A percentile compares a stretch with the other conserved stretches of the same genome.
These are phyloP conservation scores for Trichoderma asperellum DNA, from an alignment of 2,329 filamentous ascomycete genomes.

Conservation along the genomic window DNA sequence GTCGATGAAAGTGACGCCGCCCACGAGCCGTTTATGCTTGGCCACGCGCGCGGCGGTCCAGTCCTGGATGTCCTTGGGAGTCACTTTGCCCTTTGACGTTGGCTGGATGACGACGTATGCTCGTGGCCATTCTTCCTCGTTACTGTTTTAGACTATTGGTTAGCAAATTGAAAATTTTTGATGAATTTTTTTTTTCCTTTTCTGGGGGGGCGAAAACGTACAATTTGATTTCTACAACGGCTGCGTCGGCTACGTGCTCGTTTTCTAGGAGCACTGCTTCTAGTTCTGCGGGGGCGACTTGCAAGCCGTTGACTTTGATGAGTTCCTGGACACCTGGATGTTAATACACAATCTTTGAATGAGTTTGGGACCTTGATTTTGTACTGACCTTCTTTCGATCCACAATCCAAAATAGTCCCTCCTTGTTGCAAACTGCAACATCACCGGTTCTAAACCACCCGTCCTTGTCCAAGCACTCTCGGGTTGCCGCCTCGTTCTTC, in stretches of 20 bases:
- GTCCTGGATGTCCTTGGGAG: slow-evolving; percentile 55
- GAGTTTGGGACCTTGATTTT: not conserved
- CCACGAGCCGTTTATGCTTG: slow-evolving; percentile 56
- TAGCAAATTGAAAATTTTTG: not conserved
- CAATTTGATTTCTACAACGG: slow-evolving; percentile 57
- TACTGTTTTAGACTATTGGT: slow-evolving; percentile 34
- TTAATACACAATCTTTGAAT: not conserved
- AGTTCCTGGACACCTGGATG: slow-evolving; percentile 49
- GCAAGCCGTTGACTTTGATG: slow-evolving; percentile 62
- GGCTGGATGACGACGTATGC: slow-evolving; percentile 57
- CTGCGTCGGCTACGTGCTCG: slow-evolving; percentile 57
- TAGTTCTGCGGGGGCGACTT: slow-evolving; percentile 64
- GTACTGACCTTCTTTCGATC: slow-evolving; percentile 52
- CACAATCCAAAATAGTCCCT: slow-evolving; percentile 51
- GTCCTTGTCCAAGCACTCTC: slow-evolving; percentile 52
- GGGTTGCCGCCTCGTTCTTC: slow-evolving; percentile 59
- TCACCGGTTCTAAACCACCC: slow-evolving; percentile 66
- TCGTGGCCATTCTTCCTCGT: slow-evolving; percentile 55
- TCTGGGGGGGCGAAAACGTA: slow-evolving; percentile 33
- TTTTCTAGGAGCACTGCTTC: slow-evolving; percentile 57
- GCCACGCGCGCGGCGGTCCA: slow-evolving; percentile 52
- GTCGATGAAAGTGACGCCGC: slow-evolving; percentile 58
- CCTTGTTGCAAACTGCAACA: slow-evolving; percentile 52
- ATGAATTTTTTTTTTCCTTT: not conserved
- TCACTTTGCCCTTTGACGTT: slow-evolving; percentile 49